Percentiles rank a stretch among this genome's conserved stretches.
Evolutionary conservation across 768 basidiomycete genomes (phyloP).

Genomic region (Rhodosporidiobolus odoratus): DNA sequence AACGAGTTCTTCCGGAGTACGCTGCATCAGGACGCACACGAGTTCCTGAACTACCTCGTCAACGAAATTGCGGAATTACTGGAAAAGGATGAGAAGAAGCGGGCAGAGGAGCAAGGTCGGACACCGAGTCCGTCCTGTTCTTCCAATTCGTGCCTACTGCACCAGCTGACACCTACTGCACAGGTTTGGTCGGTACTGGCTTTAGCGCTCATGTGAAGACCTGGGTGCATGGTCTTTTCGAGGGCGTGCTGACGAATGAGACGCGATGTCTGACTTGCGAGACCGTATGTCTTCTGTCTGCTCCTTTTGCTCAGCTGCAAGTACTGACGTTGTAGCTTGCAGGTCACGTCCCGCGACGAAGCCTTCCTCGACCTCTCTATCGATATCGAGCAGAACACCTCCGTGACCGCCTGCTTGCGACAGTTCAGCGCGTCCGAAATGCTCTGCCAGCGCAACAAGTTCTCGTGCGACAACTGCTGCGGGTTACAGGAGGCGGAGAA

Average conservation of each 20-base stretch:
- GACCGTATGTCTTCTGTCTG: conserved; percentile 58
- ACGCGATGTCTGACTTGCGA: conserved; percentile 97
- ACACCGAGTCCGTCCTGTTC: conserved; percentile 49
- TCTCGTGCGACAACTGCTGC: conserved; percentile 95
- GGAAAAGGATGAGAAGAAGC: conserved; percentile 37
- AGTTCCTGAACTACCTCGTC: conserved; percentile 89
- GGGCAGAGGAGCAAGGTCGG: conserved; percentile 30
- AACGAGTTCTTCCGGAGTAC: conserved; percentile 86
- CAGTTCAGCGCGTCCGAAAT: conserved; percentile 98
- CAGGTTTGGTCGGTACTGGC: conserved; percentile 43
- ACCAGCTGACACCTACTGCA: not conserved
- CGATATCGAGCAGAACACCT: conserved; percentile 97
- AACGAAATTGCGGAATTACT: conserved; percentile 76
- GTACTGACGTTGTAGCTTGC: not conserved
- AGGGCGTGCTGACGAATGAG: conserved; percentile 90
- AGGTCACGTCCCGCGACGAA: conserved; percentile 91
- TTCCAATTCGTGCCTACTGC: conserved; percentile 50
- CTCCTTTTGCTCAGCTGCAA: not conserved
- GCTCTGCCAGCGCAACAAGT: conserved; percentile 97
- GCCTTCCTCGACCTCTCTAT: conserved; percentile 97
- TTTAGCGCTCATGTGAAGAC: conserved; percentile 51
- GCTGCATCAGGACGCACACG: conserved; percentile 97
- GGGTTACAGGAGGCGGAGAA: conserved; percentile 97
- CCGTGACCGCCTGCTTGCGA: conserved; percentile 87
- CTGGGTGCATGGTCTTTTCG: conserved; percentile 85